Percentiles rank a stretch among this genome's conserved stretches.
phyloP scores from a whole-genome alignment of 768 basidiomycete genomes.

The Serendipita sp. region DNA sequence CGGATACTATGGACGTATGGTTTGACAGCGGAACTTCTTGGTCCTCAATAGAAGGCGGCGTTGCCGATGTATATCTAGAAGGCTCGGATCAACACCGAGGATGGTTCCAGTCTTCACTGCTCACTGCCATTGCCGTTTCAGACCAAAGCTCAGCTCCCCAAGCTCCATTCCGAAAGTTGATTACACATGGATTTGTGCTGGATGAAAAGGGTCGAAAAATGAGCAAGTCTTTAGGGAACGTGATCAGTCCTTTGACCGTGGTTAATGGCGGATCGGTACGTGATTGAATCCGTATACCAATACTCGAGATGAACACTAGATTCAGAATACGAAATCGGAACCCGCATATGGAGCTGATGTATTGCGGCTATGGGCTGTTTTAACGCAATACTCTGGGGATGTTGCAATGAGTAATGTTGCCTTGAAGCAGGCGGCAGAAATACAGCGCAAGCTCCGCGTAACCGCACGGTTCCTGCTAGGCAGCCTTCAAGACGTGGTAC shows the following conservation, averaged over 20 bases:
- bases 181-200: slow-evolving; percentile 95
- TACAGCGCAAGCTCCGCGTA: slow-evolving; percentile 71
- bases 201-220: slow-evolving; percentile 87
- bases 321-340: slow-evolving; percentile 48
- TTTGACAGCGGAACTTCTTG: slow-evolving; percentile 95
- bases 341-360: slow-evolving; percentile 78
- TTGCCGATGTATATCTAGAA: slow-evolving; percentile 80
- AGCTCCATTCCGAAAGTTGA: slow-evolving; percentile 56
- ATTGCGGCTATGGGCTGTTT: slow-evolving; percentile 81
- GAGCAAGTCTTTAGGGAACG: slow-evolving; percentile 95
- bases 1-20: slow-evolving; percentile 99
- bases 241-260: slow-evolving; percentile 68
- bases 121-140: slow-evolving; percentile 51
- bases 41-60: slow-evolving; percentile 44
- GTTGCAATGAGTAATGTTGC: slow-evolving; percentile 70
- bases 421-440: slow-evolving; percentile 58
- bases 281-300: not conserved
- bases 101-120: slow-evolving; percentile 93
- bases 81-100: slow-evolving; percentile 96
- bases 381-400: slow-evolving; percentile 79
- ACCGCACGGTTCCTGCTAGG: slow-evolving; percentile 76
- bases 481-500: slow-evolving; percentile 37
- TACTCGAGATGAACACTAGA: not conserved
- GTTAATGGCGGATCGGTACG: slow-evolving; percentile 43
- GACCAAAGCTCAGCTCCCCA: slow-evolving; percentile 23